A percentile compares a stretch with the other conserved stretches of the same genome.
phyloP scores from a whole-genome alignment of 805 yeast species.

The Wickerhamiella kazuoi region DNA sequence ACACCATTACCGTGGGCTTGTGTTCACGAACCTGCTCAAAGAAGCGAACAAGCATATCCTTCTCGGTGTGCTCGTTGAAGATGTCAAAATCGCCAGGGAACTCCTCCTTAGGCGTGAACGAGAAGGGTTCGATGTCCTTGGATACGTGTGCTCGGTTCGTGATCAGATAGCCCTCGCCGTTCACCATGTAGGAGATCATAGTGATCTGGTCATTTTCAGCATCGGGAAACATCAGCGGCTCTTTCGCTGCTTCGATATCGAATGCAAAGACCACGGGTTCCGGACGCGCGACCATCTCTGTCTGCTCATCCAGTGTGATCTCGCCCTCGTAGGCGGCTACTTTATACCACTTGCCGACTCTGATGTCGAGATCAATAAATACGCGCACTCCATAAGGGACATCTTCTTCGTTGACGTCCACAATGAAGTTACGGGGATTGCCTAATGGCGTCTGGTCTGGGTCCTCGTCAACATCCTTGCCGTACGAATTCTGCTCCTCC shows the following conservation, averaged over 20 bases:
- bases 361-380: conserved; percentile 61
- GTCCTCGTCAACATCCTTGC: neutral
- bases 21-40: conserved; percentile 82
- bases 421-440: conserved; percentile 44
- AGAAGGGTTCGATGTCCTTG: conserved; percentile 90
- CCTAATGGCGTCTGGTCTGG: conserved; percentile 30
- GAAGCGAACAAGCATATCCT: conserved; percentile 51
- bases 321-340: conserved; percentile 48
- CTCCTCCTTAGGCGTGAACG: conserved; percentile 94
- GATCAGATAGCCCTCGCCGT: conserved; percentile 86
- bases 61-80: conserved; percentile 78
- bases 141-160: conserved; percentile 89
- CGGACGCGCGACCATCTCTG: conserved; percentile 77
- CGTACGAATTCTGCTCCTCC: conserved; percentile 26
- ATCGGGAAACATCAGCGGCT: conserved; percentile 92
- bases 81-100: conserved; percentile 79
- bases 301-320: conserved; percentile 37
- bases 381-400: conserved; percentile 95
- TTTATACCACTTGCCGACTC: conserved; percentile 94
- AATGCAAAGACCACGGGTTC: conserved; percentile 94
- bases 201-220: conserved; percentile 76
- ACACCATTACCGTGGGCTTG: conserved; percentile 90
- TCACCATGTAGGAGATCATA: conserved; percentile 99
- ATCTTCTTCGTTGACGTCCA: conserved; percentile 81
- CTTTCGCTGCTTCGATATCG: conserved; percentile 94